Evolutionary conservation across 495 filamentous ascomycete genomes (phyloP).

Genomic region (Sporormia fimetaria): DNA sequence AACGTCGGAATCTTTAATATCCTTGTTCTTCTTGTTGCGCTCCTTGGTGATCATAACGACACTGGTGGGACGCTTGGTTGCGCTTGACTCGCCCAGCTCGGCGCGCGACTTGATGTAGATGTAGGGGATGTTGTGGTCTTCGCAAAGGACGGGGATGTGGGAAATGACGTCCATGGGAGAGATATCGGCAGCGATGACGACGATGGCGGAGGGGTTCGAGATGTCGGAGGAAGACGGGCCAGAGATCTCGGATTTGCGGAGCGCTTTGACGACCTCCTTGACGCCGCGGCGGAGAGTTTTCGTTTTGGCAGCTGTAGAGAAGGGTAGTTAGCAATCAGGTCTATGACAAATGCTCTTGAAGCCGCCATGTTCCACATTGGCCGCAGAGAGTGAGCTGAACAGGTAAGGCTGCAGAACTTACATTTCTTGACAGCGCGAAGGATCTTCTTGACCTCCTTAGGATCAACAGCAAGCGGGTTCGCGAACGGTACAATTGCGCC

Average conservation of each 20-base stretch:
- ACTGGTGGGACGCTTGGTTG: slow-evolving; percentile 89
- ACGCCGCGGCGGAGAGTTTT: slow-evolving; percentile 93
- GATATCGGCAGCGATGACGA: slow-evolving; percentile 92
- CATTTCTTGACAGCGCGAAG: slow-evolving; percentile 89
- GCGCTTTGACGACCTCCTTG: slow-evolving; percentile 94
- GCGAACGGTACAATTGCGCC: slow-evolving; percentile 89
- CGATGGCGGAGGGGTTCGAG: slow-evolving; percentile 54
- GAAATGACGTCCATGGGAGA: slow-evolving; percentile 95
- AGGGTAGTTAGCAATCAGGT: not conserved
- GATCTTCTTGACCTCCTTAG: slow-evolving; percentile 80
- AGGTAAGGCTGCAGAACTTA: slow-evolving; percentile 35
- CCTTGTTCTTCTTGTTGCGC: slow-evolving; percentile 40
- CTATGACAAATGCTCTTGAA: not conserved
- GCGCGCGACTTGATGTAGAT: slow-evolving; percentile 78
- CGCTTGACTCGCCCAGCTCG: slow-evolving; percentile 81
- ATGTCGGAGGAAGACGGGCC: slow-evolving; percentile 36
- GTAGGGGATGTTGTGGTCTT: slow-evolving; percentile 92
- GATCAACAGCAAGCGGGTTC: slow-evolving; percentile 72
- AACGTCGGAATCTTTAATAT: slow-evolving; percentile 31
- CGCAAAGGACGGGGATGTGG: slow-evolving; percentile 92
- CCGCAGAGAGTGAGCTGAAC: not conserved
- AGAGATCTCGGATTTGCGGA: slow-evolving; percentile 68
- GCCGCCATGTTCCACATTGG: not conserved
- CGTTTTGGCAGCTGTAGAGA: slow-evolving; percentile 67
- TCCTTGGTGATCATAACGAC: slow-evolving; percentile 70